Conservation (phyloP, 2,329 filamentous ascomycete genomes). For the Emmonsia crescens region DNA sequence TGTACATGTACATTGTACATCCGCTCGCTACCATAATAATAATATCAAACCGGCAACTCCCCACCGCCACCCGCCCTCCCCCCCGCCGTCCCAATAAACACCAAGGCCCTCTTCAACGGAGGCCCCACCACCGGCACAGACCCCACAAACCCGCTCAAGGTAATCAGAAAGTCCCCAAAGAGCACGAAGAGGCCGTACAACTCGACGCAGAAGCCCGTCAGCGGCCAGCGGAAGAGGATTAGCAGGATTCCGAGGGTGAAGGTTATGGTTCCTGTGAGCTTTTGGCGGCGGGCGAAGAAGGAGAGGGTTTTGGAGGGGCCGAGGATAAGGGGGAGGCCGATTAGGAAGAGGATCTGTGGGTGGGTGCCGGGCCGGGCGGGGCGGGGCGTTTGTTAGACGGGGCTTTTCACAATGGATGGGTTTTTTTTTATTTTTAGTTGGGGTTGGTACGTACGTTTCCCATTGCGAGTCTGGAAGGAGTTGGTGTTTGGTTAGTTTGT, state of each 20-base stretch:
- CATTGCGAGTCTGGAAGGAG: slow-evolving; percentile 68
- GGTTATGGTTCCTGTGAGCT: slow-evolving; percentile 79
- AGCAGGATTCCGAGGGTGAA: slow-evolving; percentile 75
- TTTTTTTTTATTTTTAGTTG: slow-evolving; percentile 8
- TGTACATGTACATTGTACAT: too few species aligned
- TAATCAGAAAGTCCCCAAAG: slow-evolving; percentile 93
- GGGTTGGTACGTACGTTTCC: slow-evolving; percentile 58
- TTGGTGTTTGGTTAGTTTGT: neutral
- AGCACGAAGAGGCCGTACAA: slow-evolving; percentile 85
- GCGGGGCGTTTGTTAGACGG: too few species aligned
- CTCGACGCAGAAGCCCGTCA: slow-evolving; percentile 84
- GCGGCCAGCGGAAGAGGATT: slow-evolving; percentile 81
- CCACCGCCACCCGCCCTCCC: slow-evolving; percentile 42
- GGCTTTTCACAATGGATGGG: too few species aligned
- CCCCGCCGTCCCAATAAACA: slow-evolving; percentile 59
- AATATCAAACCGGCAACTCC: slow-evolving; percentile 12
- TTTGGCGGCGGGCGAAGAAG: slow-evolving; percentile 92
- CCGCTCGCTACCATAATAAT: too few species aligned
- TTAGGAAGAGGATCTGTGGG: slow-evolving; percentile 82
- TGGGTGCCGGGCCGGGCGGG: too few species aligned
- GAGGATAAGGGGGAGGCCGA: slow-evolving; percentile 92
- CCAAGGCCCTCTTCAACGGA: slow-evolving; percentile 65
- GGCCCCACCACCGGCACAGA: slow-evolving; percentile 78
- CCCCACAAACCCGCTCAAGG: slow-evolving; percentile 76
- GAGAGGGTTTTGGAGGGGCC: slow-evolving; percentile 78